Conservation (phyloP, 805 yeast species). For the Jamesozyma jinghongensis region DNA sequence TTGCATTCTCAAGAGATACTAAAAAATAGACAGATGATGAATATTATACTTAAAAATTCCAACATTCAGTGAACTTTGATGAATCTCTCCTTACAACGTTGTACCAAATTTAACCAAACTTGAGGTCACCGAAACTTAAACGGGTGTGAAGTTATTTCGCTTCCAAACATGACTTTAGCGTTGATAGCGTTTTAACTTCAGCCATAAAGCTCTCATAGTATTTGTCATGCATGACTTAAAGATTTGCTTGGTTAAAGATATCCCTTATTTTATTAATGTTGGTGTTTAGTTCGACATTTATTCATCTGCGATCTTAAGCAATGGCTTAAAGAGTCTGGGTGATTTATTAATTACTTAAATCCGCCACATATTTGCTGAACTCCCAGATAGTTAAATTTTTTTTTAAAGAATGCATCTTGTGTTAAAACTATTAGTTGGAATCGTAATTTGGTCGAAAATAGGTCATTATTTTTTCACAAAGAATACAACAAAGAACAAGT, state of each 20-base stretch:
- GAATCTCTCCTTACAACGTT: no score
- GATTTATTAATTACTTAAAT: constrained; percentile 18
- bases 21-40: no score
- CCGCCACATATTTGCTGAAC: constrained; percentile 16
- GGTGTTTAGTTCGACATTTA: constrained; percentile 13
- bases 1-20: no score
- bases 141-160: constrained; percentile 11
- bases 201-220: constrained; percentile 8
- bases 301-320: constrained; percentile 12
- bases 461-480: constrained; percentile 13
- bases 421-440: constrained; percentile 15
- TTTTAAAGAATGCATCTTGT: constrained; percentile 15
- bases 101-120: no score
- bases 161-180: constrained; percentile 6
- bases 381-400: constrained; percentile 19
- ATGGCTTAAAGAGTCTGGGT: constrained; percentile 16
- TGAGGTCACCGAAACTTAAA: constrained; percentile 18
- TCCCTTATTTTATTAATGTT: constrained; percentile 10
- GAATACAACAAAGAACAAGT: constrained; percentile 13
- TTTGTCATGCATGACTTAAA: constrained; percentile 8
- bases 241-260: constrained; percentile 7
- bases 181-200: constrained; percentile 15
- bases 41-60: background rate
- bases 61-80: no score
- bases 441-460: constrained; percentile 11